phyloP scores from a whole-genome alignment of 345 rosid species.

The Eucalyptus melliodora region DNA sequence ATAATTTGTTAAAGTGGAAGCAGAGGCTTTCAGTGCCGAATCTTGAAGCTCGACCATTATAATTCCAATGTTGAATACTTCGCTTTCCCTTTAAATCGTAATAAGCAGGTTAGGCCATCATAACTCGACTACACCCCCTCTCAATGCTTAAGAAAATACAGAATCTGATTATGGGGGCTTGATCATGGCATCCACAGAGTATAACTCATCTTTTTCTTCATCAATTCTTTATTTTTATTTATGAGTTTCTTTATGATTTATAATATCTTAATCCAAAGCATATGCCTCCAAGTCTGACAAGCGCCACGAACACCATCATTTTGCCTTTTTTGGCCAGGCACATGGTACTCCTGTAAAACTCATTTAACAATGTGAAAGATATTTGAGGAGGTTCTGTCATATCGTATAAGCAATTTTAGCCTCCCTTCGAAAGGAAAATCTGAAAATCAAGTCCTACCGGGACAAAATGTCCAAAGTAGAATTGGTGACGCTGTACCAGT shows the following conservation, averaged over 20 bases:
- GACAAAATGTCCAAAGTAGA: neutral
- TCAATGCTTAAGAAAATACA: neutral
- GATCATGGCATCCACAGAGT: neutral
- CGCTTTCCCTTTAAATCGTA: neutral
- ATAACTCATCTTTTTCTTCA: neutral
- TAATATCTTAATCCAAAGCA: neutral
- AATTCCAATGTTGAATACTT: neutral
- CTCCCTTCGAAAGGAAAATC: neutral
- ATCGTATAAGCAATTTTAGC: neutral
- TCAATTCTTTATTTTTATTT: neutral
- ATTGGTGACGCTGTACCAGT: neutral
- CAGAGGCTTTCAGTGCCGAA: neutral
- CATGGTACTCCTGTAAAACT: neutral
- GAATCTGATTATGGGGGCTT: neutral
- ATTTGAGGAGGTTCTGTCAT: neutral
- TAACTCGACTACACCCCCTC: neutral
- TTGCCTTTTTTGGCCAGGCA: neutral
- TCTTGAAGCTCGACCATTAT: neutral
- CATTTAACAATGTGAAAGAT: neutral
- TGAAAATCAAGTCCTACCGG: neutral
- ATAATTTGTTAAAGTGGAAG: neutral
- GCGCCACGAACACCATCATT: neutral
- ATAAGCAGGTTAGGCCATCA: neutral
- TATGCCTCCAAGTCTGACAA: neutral
- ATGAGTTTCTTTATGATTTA: neutral